Evolutionary conservation across 1,284 basidiomycete genomes (phyloP), one percentile per base, ranked within the genome.

Genomic region (Cryptococcus depauperatus): DNA sequence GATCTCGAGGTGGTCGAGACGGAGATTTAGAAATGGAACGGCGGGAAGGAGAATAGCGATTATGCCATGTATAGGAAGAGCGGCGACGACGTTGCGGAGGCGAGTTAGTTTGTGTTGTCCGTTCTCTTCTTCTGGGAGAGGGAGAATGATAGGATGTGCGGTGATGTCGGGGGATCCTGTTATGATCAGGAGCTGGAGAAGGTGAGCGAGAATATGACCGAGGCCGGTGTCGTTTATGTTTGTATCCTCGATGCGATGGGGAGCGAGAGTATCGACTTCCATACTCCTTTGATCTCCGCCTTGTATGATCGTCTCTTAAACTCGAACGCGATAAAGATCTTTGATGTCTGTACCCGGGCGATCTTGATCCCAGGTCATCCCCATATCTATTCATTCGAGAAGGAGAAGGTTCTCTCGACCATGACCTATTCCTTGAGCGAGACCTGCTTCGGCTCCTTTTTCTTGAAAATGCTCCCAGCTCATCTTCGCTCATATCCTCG

Each of bases 401-500:
- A 32, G n/a, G 5, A 14, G 22, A 33, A 33, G 28, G 21, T 9
- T 42, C 39, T 32, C 48, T 44, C 19, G 50, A 46, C 16, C 37
- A 42, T 21, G 49, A 44, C 35, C 50, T 16, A n/a, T 42, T 44
- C 30, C 43, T 45, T 5, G 25, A 37, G 16, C 13, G 18, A n/a
- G 32, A 25, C 27, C 46, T 19, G 21, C 45, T 39, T 16, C 37
- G 37, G 11, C 37, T 26, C 16, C 26, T 41, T 46, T 35, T 25
- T 25, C 34, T 7, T 30, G 16, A 19, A 44, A 22, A 38, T 55
- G 54, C 56, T 16, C 51, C 54, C 16, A 56, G 52, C 7, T 44
- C 54, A 25, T 64, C 62, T 55, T 61, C 61, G 27, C 56, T 54
- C 43, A 47, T 45, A 26, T 22, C 35, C 21, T 51, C 46, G 18